These are phyloP conservation scores for Penicillium soppii DNA, from an alignment of 495 filamentous ascomycete genomes.

Conservation along the genomic window DNA sequence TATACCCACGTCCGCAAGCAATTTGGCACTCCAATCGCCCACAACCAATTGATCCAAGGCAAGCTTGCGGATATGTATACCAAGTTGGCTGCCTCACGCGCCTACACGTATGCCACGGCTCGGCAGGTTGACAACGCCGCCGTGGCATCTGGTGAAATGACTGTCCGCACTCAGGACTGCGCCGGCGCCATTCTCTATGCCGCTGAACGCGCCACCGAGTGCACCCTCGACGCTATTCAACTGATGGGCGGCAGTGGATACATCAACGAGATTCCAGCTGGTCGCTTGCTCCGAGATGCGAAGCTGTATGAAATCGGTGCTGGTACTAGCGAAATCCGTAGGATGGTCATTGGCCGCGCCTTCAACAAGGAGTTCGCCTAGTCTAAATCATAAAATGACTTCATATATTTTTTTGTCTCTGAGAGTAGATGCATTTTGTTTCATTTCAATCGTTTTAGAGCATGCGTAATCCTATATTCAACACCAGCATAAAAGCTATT, in stretches of 20 bases:
- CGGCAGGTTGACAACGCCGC: constrained; percentile 70
- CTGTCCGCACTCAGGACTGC: constrained; percentile 83
- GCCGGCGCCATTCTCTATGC: constrained; percentile 94
- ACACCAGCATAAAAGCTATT: constrained; percentile 10
- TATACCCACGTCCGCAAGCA: constrained; percentile 89
- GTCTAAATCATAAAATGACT: constrained; percentile 2
- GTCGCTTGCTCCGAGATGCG: constrained; percentile 79
- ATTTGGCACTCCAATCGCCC: constrained; percentile 82
- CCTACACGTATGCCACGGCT: constrained; percentile 81
- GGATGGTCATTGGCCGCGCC: constrained; percentile 91
- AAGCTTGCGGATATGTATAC: constrained; percentile 98
- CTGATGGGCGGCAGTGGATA: constrained; percentile 95
- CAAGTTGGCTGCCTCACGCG: constrained; percentile 74
- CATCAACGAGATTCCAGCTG: constrained; percentile 90
- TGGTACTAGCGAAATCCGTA: constrained; percentile 88
- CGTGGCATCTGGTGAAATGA: constrained; percentile 30
- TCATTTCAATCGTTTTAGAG: constrained; percentile 10
- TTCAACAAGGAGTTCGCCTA: constrained; percentile 86
- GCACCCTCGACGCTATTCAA: constrained; percentile 87
- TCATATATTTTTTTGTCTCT: background rate
- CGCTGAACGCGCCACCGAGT: constrained; percentile 89
- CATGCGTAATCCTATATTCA: background rate
- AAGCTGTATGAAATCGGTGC: constrained; percentile 97
- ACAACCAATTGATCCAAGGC: constrained; percentile 92
- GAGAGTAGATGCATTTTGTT: constrained; percentile 3